phyloP scores from a whole-genome alignment of 257 asterid species.

The Galeopsis tetrahit region DNA sequence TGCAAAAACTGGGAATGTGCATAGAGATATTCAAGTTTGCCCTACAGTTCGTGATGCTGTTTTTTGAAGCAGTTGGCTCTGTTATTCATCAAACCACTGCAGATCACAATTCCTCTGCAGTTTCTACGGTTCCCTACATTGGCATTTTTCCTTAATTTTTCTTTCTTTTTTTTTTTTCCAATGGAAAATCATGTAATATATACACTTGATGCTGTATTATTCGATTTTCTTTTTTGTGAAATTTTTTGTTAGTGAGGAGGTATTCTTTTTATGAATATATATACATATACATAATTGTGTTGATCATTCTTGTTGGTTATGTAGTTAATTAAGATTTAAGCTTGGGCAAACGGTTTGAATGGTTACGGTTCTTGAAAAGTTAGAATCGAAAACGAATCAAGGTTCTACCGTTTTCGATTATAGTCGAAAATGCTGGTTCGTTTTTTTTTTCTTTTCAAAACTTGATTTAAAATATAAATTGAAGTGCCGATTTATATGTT shows the following conservation, averaged over 20 bases:
- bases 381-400: too few species aligned
- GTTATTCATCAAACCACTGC: constrained; percentile 30
- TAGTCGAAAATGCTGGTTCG: too few species aligned
- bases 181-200: neutral
- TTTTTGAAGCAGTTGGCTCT: constrained; percentile 40
- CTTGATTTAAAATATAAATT: too few species aligned
- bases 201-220: neutral
- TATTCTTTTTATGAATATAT: neutral
- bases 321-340: too few species aligned
- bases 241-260: neutral
- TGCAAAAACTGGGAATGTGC: constrained; percentile 46
- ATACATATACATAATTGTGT: neutral
- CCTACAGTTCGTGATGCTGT: constrained; percentile 29
- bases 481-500: too few species aligned
- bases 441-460: too few species aligned
- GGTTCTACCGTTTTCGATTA: too few species aligned
- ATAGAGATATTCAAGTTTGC: constrained; percentile 33
- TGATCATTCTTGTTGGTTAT: neutral
- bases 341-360: too few species aligned
- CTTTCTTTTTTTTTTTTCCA: neutral
- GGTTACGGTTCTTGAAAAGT: too few species aligned
- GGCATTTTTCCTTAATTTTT: constrained; percentile 40
- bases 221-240: neutral
- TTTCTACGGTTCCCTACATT: constrained; percentile 22
- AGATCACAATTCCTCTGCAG: neutral